These are phyloP conservation scores for Waltiozyma sp. DNA, from an alignment of 1,139 yeast species.

Conservation along the genomic window DNA sequence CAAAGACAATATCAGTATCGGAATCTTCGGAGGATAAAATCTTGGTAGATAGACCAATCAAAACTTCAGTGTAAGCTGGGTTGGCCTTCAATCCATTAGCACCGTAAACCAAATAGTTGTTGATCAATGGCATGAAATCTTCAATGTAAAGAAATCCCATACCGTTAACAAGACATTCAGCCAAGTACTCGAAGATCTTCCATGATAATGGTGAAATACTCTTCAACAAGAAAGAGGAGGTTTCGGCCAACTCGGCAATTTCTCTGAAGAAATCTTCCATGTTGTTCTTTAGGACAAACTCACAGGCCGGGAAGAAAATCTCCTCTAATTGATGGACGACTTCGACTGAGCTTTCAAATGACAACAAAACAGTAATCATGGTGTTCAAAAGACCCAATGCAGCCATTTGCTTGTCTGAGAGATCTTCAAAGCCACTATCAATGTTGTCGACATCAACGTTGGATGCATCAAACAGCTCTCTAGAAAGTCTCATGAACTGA, in stretches of 20 bases:
- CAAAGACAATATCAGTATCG: conserved; percentile 12
- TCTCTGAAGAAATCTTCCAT: conserved; percentile 78
- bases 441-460: conserved; percentile 38
- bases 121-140: conserved; percentile 66
- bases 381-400: conserved; percentile 83
- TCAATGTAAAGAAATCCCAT: conserved; percentile 53
- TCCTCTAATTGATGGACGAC: conserved; percentile 60
- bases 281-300: conserved; percentile 49
- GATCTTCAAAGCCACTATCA: conserved; percentile 34
- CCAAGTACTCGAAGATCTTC: conserved; percentile 51
- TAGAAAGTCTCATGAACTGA: conserved; percentile 66
- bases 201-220: conserved; percentile 67
- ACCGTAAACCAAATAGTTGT: conserved; percentile 72
- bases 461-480: conserved; percentile 56
- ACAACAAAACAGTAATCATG: conserved; percentile 73
- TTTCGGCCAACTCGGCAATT: conserved; percentile 75
- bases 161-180: conserved; percentile 40
- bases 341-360: conserved; percentile 73
- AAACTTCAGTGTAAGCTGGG: conserved; percentile 23
- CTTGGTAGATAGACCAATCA: conserved; percentile 27
- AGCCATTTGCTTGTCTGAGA: conserved; percentile 75
- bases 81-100: conserved; percentile 20
- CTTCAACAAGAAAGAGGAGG: conserved; percentile 68
- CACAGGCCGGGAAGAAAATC: conserved; percentile 63
- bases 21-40: conserved; percentile 21